Evolutionary conservation across 1,284 basidiomycete species (phyloP).

Genomic region (Anthracocystis walkeri): DNA sequence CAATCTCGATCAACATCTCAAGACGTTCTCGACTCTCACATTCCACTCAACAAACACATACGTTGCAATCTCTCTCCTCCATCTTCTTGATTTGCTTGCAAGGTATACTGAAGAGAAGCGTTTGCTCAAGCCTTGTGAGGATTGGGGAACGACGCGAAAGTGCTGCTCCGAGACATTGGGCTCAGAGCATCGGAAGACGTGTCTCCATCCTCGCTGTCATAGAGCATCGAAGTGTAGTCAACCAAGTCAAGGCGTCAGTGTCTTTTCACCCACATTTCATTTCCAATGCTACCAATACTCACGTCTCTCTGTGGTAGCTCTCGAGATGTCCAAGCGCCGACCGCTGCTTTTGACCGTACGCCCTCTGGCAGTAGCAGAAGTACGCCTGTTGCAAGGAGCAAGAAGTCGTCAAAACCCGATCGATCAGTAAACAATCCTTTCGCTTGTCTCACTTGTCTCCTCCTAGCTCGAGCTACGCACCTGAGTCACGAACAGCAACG

Average conservation of each 20-base stretch:
- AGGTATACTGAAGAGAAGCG: neutral
- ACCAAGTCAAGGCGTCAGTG: neutral
- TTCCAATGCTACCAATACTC: neutral
- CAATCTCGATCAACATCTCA: neutral
- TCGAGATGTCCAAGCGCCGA: slow-evolving; percentile 22
- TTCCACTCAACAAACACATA: neutral
- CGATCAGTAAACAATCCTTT: neutral
- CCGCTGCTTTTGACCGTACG: slow-evolving; percentile 52
- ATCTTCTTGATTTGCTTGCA: slow-evolving; percentile 6
- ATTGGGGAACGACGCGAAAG: slow-evolving; percentile 8
- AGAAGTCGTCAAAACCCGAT: neutral
- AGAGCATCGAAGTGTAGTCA: too few relatives aligned
- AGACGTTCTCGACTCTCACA: neutral
- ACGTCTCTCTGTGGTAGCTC: slow-evolving; percentile 26
- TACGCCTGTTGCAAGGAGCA: slow-evolving; percentile 24
- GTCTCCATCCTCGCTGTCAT: slow-evolving; percentile 30
- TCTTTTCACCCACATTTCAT: too few relatives aligned
- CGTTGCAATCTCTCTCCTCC: neutral
- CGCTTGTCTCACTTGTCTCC: neutral
- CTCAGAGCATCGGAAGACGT: slow-evolving; percentile 28
- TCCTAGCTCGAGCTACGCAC: slow-evolving; percentile 17
- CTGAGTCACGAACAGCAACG: slow-evolving; percentile 41
- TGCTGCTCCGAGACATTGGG: slow-evolving; percentile 16
- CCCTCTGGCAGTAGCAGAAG: slow-evolving; percentile 49
- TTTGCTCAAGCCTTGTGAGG: neutral